Evolutionary conservation across 2,329 filamentous ascomycete species (phyloP).

Genomic region (Didymosphaeria variabile): DNA sequence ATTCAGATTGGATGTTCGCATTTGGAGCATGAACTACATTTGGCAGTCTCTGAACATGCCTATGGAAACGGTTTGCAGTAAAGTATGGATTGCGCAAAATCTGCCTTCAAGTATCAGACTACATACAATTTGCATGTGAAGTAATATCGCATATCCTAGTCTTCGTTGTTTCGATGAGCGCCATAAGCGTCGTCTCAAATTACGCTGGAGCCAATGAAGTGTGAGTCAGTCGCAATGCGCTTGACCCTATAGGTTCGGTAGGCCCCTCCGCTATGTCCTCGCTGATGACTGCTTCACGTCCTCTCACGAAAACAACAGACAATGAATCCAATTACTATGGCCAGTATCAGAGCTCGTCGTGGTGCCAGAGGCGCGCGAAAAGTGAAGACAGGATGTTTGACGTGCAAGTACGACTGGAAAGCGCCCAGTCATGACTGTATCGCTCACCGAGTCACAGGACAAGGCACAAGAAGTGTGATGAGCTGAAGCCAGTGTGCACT

Average conservation of each 20-base stretch:
- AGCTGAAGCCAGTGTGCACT: conserved; percentile 7
- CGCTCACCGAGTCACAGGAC: conserved; percentile 1
- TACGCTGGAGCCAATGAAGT: conserved; percentile 10
- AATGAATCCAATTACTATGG: neutral
- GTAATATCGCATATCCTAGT: no score
- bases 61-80: no score
- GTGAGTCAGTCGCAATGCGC: neutral
- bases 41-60: no score
- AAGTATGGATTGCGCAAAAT: no score
- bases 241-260: neutral
- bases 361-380: conserved; percentile 12
- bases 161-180: neutral
- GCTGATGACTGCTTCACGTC: neutral
- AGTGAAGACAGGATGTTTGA: conserved; percentile 7
- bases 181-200: neutral
- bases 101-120: no score
- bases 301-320: neutral
- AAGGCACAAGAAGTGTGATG: conserved; percentile 16
- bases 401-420: conserved; percentile 10
- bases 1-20: no score
- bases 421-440: neutral
- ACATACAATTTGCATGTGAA: no score
- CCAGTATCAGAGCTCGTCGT: conserved; percentile 21
- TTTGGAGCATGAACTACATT: no score
- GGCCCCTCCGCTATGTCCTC: neutral